These are phyloP conservation scores for Micractinium conductrix DNA, from an alignment of 139 green algal species.

Conservation along the genomic window DNA sequence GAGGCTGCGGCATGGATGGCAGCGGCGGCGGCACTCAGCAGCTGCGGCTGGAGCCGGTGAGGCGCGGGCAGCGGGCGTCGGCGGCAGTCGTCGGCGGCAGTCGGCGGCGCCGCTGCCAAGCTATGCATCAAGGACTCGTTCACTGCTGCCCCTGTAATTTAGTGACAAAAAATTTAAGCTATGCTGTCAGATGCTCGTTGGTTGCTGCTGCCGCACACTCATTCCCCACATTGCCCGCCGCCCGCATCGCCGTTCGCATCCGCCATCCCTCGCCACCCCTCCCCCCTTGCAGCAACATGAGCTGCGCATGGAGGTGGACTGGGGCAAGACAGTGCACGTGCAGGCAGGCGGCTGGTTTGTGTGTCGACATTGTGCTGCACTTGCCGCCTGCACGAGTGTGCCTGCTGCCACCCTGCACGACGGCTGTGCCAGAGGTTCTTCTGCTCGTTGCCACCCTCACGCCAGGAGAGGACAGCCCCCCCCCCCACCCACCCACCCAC, in stretches of 20 bases:
- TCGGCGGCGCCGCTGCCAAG: neutral
- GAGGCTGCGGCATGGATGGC: neutral
- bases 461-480: too few species aligned
- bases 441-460: too few species aligned
- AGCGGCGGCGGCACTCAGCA: neutral
- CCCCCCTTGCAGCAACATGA: conserved; percentile 43
- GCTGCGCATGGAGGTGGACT: conserved; percentile 66
- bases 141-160: too few species aligned
- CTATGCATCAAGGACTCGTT: too few species aligned
- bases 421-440: too few species aligned
- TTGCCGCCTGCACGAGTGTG: too few species aligned
- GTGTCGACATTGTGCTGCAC: too few species aligned
- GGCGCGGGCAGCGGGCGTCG: neutral
- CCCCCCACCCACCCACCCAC: too few species aligned
- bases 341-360: conserved; percentile 46
- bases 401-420: too few species aligned
- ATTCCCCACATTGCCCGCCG: neutral
- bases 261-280: too few species aligned
- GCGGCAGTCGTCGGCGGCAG: neutral
- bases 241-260: too few species aligned
- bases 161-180: too few species aligned
- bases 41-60: neutral
- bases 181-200: neutral
- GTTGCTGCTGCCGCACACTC: neutral
- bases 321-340: conserved; percentile 48